Conservation (phyloP, 495 filamentous ascomycete species). For the Penicillium coffeae region DNA sequence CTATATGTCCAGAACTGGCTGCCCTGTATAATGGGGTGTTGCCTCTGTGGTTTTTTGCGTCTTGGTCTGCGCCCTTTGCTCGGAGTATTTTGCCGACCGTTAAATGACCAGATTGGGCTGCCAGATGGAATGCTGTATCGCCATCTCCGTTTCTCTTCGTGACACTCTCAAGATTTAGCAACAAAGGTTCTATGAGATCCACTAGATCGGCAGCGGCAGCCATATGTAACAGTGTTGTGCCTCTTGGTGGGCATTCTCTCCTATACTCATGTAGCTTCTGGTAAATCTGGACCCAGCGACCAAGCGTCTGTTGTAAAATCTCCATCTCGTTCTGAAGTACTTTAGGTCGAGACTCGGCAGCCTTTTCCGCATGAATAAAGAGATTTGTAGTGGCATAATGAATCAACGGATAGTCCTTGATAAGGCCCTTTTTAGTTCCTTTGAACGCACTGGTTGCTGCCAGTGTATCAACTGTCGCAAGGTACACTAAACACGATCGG, state of each 20-base stretch:
- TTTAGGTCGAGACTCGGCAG: neutral
- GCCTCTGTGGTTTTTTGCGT: neutral
- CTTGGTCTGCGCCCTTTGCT: neutral
- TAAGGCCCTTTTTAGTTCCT: neutral
- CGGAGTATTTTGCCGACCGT: neutral
- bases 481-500: no score
- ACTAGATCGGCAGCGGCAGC: constrained; percentile 2
- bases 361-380: constrained; percentile 8
- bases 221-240: constrained; percentile 5
- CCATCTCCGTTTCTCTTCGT: neutral
- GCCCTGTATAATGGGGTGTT: neutral
- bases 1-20: neutral
- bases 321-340: neutral
- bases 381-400: constrained; percentile 5
- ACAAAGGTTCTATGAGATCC: neutral
- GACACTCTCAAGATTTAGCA: neutral
- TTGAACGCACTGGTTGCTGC: no score
- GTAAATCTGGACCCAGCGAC: constrained; percentile 1
- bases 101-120: neutral
- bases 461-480: no score
- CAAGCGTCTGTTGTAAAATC: neutral
- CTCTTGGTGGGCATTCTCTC: neutral
- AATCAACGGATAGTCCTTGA: constrained; percentile 4
- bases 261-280: neutral
- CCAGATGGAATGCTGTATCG: constrained; percentile 2